Base-by-base conservation (phyloP, 192 early-diverging fungal species). In the Thamnidium elegans region DNA sequence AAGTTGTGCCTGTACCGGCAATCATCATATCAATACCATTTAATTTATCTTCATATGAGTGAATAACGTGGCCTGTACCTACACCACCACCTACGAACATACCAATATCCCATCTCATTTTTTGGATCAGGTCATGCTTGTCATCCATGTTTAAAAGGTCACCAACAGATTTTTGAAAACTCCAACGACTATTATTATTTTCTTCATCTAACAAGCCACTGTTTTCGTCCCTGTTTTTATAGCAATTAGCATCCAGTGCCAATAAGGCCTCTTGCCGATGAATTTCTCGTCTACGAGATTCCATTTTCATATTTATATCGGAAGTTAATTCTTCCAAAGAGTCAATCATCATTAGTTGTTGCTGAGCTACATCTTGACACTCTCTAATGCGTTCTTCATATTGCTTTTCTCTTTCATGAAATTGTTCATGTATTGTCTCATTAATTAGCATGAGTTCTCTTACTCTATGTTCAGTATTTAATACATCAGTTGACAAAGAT, bases 11-110 rank as follows among this genome's bases (percentile, higher is more conserved):
- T 39, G 69, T 58, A 44, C 69, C 69, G 15, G 62, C 48, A 20
- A 70, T 51, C 55, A 70, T 58, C 23, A 70, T 42, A 36, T 65
- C 68, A 21, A 58, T 32, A 4, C 55, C 48, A 47, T 44, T 31
- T 19, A 58, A 21, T 34, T 46, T n/a, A 31, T 46, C 48, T 42
- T 71, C 17, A 42, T 50, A 59, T 0, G 47, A 34, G n/a, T 67
- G 65, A 48, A 61, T 65, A 15, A 71, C 58, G 51, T 71, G 69
- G 4, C 69, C 69, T 21, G 69, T 71, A 34, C 69, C 69, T n/a
- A 64, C 63, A 48, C 58, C 58, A 15, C 58, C 69, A 39, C 69
- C 69, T 19, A 71, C 58, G 14, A 58, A 53, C 62, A 65, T 65
- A 11, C 55, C 58, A 34, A 71, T 51, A 59, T 71, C 48, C 63